phyloP scores from a whole-genome alignment of 2,329 filamentous ascomycete genomes.

The Zarea fungicola region DNA sequence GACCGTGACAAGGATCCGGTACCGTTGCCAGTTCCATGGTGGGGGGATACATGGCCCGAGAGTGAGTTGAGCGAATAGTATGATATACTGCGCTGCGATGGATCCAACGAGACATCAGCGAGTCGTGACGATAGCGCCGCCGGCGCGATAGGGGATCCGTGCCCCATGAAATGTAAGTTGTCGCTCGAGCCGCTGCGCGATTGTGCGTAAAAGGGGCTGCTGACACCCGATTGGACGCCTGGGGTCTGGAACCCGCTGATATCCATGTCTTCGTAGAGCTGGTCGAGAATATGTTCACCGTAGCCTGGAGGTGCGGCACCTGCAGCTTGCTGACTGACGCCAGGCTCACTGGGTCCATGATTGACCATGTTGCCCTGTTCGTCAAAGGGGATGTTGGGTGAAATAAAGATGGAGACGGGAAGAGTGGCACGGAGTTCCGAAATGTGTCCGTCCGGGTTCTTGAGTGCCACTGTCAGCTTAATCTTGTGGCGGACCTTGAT shows the following conservation, averaged over 20 bases:
- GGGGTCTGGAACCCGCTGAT: slow-evolving; percentile 74
- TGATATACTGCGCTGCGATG: slow-evolving; percentile 40
- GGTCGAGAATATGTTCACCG: slow-evolving; percentile 82
- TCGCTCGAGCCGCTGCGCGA: slow-evolving; percentile 75
- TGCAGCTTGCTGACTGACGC: slow-evolving; percentile 46
- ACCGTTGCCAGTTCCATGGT: slow-evolving; percentile 23
- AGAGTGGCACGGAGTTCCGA: slow-evolving; percentile 91
- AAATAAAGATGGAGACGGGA: slow-evolving; percentile 91
- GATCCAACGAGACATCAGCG: slow-evolving; percentile 60
- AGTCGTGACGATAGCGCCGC: slow-evolving; percentile 58
- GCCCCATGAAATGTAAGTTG: slow-evolving; percentile 57
- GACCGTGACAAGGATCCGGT: slow-evolving; percentile 27
- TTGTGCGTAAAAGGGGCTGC: slow-evolving; percentile 69
- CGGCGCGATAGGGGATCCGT: slow-evolving; percentile 34
- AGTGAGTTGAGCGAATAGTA: slow-evolving; percentile 39
- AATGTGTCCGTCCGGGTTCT: slow-evolving; percentile 91
- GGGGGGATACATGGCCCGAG: slow-evolving; percentile 40
- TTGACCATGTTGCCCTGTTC: slow-evolving; percentile 76
- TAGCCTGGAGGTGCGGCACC: slow-evolving; percentile 86
- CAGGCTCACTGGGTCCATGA: slow-evolving; percentile 47
- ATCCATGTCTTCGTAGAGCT: slow-evolving; percentile 84
- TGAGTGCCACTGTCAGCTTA: slow-evolving; percentile 82
- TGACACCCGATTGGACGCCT: slow-evolving; percentile 61
- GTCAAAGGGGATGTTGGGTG: slow-evolving; percentile 83
- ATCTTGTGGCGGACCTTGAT: slow-evolving; percentile 93